Evolutionary conservation across 495 filamentous ascomycete species (phyloP).

Genomic region (Symbiotaphrina buchneri): DNA sequence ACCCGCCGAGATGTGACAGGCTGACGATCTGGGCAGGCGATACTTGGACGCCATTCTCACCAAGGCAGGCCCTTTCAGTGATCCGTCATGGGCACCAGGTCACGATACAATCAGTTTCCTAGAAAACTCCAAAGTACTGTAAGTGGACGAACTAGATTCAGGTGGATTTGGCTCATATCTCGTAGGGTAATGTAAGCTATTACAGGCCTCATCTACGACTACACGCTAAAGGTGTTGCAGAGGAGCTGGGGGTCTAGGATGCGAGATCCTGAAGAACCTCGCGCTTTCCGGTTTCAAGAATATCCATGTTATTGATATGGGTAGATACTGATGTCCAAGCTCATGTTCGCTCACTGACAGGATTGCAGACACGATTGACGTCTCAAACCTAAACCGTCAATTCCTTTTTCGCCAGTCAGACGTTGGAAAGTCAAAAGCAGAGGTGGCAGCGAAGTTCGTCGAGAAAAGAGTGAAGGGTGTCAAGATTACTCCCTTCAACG

Average conservation of each 20-base stretch:
- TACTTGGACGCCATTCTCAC: constrained; percentile 59
- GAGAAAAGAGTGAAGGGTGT: constrained; percentile 72
- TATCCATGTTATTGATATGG: constrained; percentile 99
- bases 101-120: constrained; percentile 34
- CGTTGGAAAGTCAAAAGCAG: constrained; percentile 85
- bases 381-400: constrained; percentile 94
- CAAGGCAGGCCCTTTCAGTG: constrained; percentile 56
- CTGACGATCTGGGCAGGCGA: constrained; percentile 29
- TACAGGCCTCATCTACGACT: too few relatives aligned
- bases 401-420: constrained; percentile 88
- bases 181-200: constrained; percentile 26
- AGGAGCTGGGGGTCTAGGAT: constrained; percentile 87
- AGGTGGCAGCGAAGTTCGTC: constrained; percentile 80
- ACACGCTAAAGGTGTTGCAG: too few relatives aligned
- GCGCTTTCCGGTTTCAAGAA: constrained; percentile 89
- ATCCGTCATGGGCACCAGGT: constrained; percentile 42
- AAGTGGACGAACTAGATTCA: constrained; percentile 11
- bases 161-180: neutral
- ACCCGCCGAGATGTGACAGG: too few relatives aligned
- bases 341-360: constrained; percentile 7
- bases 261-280: constrained; percentile 92
- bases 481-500: constrained; percentile 79
- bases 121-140: constrained; percentile 48
- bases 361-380: constrained; percentile 71
- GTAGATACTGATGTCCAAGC: constrained; percentile 13